phyloP scores from a whole-genome alignment of 495 filamentous ascomycete genomes.

The Cenococcum geophilum region DNA sequence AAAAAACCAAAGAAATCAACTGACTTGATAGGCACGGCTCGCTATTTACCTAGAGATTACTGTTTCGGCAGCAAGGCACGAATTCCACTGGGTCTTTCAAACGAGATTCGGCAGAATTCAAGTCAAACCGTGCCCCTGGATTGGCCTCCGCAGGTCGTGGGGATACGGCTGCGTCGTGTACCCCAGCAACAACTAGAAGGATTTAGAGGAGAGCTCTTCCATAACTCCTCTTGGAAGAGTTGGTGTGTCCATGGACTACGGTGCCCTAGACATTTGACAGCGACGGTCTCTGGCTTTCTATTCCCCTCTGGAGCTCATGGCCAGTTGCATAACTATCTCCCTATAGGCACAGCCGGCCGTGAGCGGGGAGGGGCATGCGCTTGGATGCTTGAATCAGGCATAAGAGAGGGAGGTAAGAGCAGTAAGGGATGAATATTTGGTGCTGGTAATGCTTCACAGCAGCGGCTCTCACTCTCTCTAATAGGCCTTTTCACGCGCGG shows the following conservation, averaged over 20 bases:
- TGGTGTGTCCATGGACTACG: no score
- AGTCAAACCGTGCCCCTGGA: constrained; percentile 5
- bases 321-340: not conserved
- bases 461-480: not conserved
- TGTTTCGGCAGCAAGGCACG: not conserved
- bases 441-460: not conserved
- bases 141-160: not conserved
- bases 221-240: no score
- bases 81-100: not conserved
- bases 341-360: not conserved
- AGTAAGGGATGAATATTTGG: not conserved
- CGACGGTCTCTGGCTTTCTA: no score
- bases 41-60: not conserved
- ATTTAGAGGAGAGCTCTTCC: no score
- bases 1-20: not conserved
- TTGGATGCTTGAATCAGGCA: not conserved
- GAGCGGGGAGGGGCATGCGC: not conserved
- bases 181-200: not conserved
- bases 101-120: constrained; percentile 2
- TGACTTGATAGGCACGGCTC: not conserved
- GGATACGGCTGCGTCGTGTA: constrained; percentile 3
- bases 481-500: not conserved
- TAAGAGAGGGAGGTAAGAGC: not conserved
- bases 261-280: no score
- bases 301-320: not conserved